Evolutionary conservation across 768 basidiomycete species (phyloP), one percentile per base, ranked within the genome.

Genomic region (Amanita rubescens): DNA sequence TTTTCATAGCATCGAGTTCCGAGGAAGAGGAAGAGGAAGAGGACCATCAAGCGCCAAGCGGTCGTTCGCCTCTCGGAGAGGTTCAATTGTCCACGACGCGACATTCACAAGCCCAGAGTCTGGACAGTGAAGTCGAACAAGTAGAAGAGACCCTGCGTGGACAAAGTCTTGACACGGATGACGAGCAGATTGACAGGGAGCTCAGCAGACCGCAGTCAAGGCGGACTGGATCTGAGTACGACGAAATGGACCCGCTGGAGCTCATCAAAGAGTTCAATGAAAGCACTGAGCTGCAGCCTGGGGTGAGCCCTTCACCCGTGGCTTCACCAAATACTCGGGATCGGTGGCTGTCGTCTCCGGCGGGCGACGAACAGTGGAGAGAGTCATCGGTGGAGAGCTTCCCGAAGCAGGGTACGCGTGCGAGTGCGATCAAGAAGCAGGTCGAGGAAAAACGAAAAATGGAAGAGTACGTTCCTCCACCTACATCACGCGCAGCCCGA

Each of bases 391-490:
- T 35, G 4, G 66, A 66, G 5, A 62, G 65, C 3, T 71, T 72
- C 53, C 73, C 74, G 0, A 38, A 70, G 20, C 37, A 34, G 11
- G 73, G 73, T 6, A 75, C 75, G 1, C 64, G 65, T 19, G 74
- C 75, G 7, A 69, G 68, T 57, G 65, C 61, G 10, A 62, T 64
- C 17, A 73, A 72, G 59, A 67, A 67, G 54, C 58, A 49, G 24
- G 46, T 62, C 25, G 59, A 65, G 53, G 60, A 67, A 42, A 55
- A 65, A 51, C 68, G 69, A 58, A 74, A 69, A 42, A 53, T 50
- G 12, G 64, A 64, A 8, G 70, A 70, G 0, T 75, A 72, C 61
- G 62, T 58, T 15, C 72, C 74, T 15, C 71, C 67, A 3, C 48
- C 41, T 15, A 72, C 70, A 3, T 73, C 73, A 3, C 61, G 67